These are phyloP conservation scores for Avena insularis DNA, from an alignment of 176 grass and related monocot genomes.

Conservation along the genomic window DNA sequence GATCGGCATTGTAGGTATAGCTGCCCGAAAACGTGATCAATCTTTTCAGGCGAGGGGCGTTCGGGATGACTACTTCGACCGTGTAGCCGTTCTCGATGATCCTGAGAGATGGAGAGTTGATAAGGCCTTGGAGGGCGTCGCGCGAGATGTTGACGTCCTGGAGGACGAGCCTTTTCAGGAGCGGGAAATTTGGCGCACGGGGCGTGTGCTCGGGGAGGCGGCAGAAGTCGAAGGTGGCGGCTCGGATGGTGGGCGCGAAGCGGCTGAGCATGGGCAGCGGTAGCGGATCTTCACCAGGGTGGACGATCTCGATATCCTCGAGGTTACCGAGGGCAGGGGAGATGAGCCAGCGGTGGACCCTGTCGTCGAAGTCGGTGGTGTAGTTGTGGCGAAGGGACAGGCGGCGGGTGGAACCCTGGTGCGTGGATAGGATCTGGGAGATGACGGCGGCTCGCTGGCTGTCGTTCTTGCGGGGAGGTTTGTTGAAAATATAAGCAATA, in stretches of 20 bases:
- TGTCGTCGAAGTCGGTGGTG: background rate
- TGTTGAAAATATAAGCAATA: no score
- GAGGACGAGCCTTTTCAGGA: background rate
- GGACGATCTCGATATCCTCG: background rate
- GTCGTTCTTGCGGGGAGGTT: background rate
- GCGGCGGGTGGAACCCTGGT: constrained; percentile 6
- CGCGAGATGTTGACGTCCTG: background rate
- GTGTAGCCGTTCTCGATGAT: background rate
- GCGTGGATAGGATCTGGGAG: constrained; percentile 1
- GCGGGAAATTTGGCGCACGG: background rate
- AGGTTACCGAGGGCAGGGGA: background rate
- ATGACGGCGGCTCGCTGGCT: constrained; percentile 12
- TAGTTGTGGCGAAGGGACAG: background rate
- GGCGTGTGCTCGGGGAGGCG: background rate
- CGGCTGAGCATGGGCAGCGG: background rate
- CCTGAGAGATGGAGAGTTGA: constrained; percentile 9
- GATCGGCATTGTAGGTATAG: background rate
- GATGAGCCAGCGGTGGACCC: background rate
- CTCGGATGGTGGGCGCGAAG: background rate
- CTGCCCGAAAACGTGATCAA: background rate
- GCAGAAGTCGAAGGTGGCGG: constrained; percentile 2
- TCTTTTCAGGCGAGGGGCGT: background rate
- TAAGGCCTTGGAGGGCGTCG: background rate
- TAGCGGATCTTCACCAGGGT: background rate
- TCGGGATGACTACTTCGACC: constrained; percentile 3